Evolutionary conservation across 306 rosid species (phyloP), one percentile per base, ranked within the genome.

Genomic region (Begonia fuchsioides): DNA sequence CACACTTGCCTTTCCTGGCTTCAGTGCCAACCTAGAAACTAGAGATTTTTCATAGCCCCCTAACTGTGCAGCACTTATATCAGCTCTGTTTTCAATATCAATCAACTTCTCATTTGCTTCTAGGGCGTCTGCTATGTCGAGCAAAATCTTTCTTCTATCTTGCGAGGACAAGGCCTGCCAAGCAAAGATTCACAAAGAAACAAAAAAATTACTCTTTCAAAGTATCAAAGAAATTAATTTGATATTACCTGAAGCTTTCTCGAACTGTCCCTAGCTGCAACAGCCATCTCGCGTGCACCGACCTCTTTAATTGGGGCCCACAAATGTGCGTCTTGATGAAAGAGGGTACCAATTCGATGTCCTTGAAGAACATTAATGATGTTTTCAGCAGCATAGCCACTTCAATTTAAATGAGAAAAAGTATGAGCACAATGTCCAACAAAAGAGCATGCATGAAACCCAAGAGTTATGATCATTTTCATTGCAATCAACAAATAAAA

Each of bases 311-410:
- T 66, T 6, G 44, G 43, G 20, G 84, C 62, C 96, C 94, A 87
- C 48, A 77, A 53, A 46, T 79, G 86, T 50, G 96, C 92, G 64
- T 87, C 94, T 72, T 71, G 72, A 54, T 87, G 96, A 63, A 87
- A 87, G 43, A 87, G 80, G 38, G 96, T 82, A 43, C 96, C 96
- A 2, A 82, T 62, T 51, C 70, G 78, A 61, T 77, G 83, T 49
- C 96, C 94, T 57, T 74, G 80, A 12, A 87, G 87, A 47, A 87
- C 92, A 62, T 69, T 64, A 46, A 77, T 77, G 54, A 82, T 77
- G 65, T 82, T 87, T 66, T 87, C 81, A 45, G 71, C 62, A 32
- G 81, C 78, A 70, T 60, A 77, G 51, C 96, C 94, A 51, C 96
- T 87, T 40, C 59, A 65, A 62, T 18, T 15, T 26, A 67, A 12